phyloP scores from a whole-genome alignment of 352 stramenopile species.

The Phytophthora boehmeriae region DNA sequence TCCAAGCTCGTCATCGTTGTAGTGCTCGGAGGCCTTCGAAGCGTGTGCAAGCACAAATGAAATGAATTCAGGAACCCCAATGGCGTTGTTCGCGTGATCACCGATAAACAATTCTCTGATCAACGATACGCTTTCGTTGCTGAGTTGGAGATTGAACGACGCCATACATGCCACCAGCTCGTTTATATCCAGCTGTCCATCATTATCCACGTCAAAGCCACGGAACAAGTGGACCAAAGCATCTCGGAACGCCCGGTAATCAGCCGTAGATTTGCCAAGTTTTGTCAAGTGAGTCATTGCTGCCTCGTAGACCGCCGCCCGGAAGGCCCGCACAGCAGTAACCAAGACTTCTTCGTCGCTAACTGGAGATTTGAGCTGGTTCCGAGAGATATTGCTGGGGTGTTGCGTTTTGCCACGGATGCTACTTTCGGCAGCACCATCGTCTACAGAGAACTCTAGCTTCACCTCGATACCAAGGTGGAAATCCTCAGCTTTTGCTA shows the following conservation, averaged over 20 bases:
- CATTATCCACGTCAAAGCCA: conserved; percentile 58
- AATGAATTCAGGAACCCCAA: conserved; percentile 75
- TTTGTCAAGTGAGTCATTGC: conserved; percentile 37
- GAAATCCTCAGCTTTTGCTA: not conserved
- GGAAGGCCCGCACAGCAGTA: conserved; percentile 36
- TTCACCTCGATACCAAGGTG: not conserved
- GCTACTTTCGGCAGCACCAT: conserved; percentile 1
- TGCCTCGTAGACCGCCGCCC: conserved; percentile 47
- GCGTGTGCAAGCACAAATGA: conserved; percentile 65
- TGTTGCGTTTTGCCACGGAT: not conserved
- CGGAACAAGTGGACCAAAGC: conserved; percentile 57
- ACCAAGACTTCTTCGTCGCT: conserved; percentile 44
- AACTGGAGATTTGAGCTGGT: conserved; percentile 3
- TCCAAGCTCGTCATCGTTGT: conserved; percentile 47
- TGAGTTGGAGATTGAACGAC: conserved; percentile 53
- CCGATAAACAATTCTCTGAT: conserved; percentile 62
- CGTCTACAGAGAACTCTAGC: conserved; percentile 1
- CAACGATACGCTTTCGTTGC: conserved; percentile 44
- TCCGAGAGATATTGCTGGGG: not conserved
- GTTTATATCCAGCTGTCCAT: conserved; percentile 56
- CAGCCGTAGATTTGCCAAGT: conserved; percentile 20
- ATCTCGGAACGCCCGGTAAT: conserved; percentile 64
- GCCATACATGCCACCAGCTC: conserved; percentile 60
- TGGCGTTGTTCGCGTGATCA: conserved; percentile 31
- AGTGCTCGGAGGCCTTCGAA: conserved; percentile 4